Percentiles rank a stretch among this genome's conserved stretches.
These are phyloP conservation scores for Aspergillus clavatus DNA, from an alignment of 2,329 filamentous ascomycete species.

Conservation along the genomic window DNA sequence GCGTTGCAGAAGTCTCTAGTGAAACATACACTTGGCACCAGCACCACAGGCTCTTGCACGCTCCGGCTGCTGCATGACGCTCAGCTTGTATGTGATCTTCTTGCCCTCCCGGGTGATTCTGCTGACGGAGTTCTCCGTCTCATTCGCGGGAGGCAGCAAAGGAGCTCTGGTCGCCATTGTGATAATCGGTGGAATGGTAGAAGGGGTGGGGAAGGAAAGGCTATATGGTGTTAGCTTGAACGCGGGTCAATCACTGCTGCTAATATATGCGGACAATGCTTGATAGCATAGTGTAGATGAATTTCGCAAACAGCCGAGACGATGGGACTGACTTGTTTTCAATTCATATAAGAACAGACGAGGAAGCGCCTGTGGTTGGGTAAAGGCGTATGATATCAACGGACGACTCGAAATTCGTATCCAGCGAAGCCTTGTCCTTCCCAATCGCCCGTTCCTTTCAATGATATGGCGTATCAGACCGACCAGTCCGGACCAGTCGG, in stretches of 20 bases:
- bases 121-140: slow-evolving; percentile 49
- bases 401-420: not conserved
- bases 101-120: slow-evolving; percentile 70
- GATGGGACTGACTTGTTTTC: not conserved
- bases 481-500: not conserved
- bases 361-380: not conserved
- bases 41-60: slow-evolving; percentile 92
- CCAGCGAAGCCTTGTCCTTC: not conserved
- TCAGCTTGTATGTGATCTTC: slow-evolving; percentile 73
- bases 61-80: slow-evolving; percentile 89
- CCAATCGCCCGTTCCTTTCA: not conserved
- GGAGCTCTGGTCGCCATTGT: slow-evolving; percentile 41
- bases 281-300: not conserved
- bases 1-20: slow-evolving; percentile 1
- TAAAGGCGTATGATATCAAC: not conserved
- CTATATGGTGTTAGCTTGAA: not conserved
- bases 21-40: slow-evolving; percentile 75
- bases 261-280: not conserved
- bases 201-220: too few relatives aligned
- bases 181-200: not conserved
- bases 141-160: slow-evolving; percentile 45
- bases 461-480: not conserved
- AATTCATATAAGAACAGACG: not conserved
- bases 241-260: not conserved
- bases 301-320: not conserved